Percentiles rank a stretch among this genome's conserved stretches.
Evolutionary conservation across 2,329 filamentous ascomycete genomes (phyloP).

Genomic region (Alternaria gaisen): DNA sequence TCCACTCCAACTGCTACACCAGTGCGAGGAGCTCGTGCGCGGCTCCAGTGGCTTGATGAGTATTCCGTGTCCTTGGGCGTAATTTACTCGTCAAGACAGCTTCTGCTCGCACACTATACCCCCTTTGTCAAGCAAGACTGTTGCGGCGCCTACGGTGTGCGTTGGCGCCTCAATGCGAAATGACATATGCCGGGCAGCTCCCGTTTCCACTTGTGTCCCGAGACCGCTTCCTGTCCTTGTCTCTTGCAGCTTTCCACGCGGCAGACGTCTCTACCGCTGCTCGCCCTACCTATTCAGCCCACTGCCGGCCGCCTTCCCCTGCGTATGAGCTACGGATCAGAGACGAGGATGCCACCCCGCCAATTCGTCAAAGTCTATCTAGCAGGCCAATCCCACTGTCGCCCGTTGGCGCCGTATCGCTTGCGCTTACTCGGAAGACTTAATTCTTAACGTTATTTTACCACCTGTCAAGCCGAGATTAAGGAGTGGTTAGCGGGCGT

Average conservation of each 20-base stretch:
- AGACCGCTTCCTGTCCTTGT: constrained; percentile 26
- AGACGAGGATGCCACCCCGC: constrained; percentile 38
- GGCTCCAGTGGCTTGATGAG: constrained; percentile 34
- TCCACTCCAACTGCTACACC: constrained; percentile 31
- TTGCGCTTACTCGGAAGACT: constrained; percentile 38
- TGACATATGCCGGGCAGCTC: constrained; percentile 40
- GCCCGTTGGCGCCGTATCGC: constrained; percentile 45
- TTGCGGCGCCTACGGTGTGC: constrained; percentile 38
- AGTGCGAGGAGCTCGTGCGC: constrained; percentile 28
- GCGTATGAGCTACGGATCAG: constrained; percentile 34
- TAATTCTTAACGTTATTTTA: constrained; percentile 30
- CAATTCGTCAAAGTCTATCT: constrained; percentile 28
- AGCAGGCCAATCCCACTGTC: constrained; percentile 44
- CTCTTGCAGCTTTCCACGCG: constrained; percentile 30
- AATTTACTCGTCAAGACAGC: constrained; percentile 33
- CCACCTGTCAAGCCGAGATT: constrained; percentile 47
- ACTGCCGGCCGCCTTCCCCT: constrained; percentile 39
- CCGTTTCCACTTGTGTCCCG: constrained; percentile 30
- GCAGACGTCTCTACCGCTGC: constrained; percentile 26
- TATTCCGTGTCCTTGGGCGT: constrained; percentile 28
- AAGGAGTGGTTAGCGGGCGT: constrained; percentile 47
- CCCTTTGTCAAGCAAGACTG: constrained; percentile 23
- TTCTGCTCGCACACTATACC: constrained; percentile 29
- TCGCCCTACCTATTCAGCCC: constrained; percentile 28
- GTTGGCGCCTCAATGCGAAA: constrained; percentile 41